These are phyloP conservation scores for Fusarium tupiense DNA, from an alignment of 2,329 filamentous ascomycete genomes.

Conservation along the genomic window DNA sequence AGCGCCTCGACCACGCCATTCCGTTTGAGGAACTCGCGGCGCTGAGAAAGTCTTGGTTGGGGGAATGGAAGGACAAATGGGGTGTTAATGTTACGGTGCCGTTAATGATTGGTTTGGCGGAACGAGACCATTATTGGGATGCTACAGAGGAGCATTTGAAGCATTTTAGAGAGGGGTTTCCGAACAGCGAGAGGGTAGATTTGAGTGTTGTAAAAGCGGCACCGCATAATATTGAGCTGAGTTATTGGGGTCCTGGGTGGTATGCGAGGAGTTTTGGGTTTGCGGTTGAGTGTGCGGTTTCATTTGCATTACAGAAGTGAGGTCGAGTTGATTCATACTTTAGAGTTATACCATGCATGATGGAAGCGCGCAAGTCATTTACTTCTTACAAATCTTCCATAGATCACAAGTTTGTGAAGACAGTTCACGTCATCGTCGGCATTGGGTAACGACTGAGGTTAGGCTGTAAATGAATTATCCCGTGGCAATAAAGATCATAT, in stretches of 20 bases:
- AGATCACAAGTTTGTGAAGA: too few relatives aligned
- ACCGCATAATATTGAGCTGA: constrained; percentile 36
- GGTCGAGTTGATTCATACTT: background rate
- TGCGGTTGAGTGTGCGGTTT: constrained; percentile 32
- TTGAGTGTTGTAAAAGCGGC: constrained; percentile 27
- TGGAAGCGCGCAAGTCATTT: fast-evolving
- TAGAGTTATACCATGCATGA: background rate
- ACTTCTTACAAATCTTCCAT: background rate
- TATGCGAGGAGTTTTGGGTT: constrained; percentile 37
- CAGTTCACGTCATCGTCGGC: too few relatives aligned
- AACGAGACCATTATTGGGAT: constrained; percentile 29
- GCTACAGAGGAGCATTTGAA: constrained; percentile 32
- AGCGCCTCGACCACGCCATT: constrained; percentile 27
- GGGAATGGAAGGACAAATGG: constrained; percentile 33
- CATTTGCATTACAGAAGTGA: background rate
- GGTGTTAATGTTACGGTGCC: constrained; percentile 16
- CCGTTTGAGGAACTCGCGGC: constrained; percentile 28
- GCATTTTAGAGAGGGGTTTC: constrained; percentile 13
- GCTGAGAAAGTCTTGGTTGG: constrained; percentile 22
- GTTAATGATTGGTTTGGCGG: constrained; percentile 27
- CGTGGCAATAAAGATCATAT: too few relatives aligned
- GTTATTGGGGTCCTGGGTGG: constrained; percentile 34
- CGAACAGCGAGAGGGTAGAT: constrained; percentile 26
- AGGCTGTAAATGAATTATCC: background rate
- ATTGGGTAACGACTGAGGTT: too few relatives aligned